These are phyloP conservation scores for Agrocybe praecox DNA, from an alignment of 768 basidiomycete genomes.

Conservation along the genomic window DNA sequence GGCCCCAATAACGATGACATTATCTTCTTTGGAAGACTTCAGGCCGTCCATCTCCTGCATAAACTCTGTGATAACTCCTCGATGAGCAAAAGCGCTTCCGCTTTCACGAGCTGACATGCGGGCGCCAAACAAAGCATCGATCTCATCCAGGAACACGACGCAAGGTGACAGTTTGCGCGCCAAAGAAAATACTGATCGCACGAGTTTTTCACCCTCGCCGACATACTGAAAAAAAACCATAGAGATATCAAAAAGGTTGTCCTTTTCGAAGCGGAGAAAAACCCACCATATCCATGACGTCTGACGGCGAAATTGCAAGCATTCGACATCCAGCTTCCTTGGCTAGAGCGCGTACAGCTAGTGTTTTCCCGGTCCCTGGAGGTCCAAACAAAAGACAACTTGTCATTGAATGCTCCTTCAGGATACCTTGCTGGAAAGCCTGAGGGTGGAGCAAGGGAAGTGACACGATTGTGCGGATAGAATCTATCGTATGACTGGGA, in stretches of 20 bases:
- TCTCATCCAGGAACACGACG: constrained; percentile 93
- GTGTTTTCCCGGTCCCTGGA: constrained; percentile 87
- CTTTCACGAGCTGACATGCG: constrained; percentile 76
- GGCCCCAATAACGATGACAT: constrained; percentile 90
- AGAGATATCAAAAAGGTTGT: not conserved
- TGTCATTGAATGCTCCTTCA: constrained; percentile 90
- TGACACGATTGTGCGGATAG: constrained; percentile 89
- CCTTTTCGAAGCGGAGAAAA: not conserved
- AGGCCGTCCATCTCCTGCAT: constrained; percentile 98
- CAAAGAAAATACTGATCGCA: constrained; percentile 85
- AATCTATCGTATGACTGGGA: constrained; percentile 86
- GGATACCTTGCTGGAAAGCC: constrained; percentile 86
- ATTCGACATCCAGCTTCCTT: constrained; percentile 94
- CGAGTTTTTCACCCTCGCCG: constrained; percentile 88
- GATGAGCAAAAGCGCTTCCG: constrained; percentile 80
- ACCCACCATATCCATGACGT: constrained; percentile 94
- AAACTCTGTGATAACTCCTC: constrained; percentile 89
- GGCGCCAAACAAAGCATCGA: constrained; percentile 91
- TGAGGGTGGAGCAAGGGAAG: constrained; percentile 84
- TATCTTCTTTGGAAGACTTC: constrained; percentile 75
- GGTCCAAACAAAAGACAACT: constrained; percentile 93
- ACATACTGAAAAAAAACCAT: constrained; percentile 61
- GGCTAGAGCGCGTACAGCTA: constrained; percentile 87
- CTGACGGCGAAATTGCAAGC: constrained; percentile 88
- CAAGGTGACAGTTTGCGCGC: constrained; percentile 87